These are phyloP conservation scores for Saccharomycopsis malanga DNA, from an alignment of 805 yeast genomes.

Conservation along the genomic window DNA sequence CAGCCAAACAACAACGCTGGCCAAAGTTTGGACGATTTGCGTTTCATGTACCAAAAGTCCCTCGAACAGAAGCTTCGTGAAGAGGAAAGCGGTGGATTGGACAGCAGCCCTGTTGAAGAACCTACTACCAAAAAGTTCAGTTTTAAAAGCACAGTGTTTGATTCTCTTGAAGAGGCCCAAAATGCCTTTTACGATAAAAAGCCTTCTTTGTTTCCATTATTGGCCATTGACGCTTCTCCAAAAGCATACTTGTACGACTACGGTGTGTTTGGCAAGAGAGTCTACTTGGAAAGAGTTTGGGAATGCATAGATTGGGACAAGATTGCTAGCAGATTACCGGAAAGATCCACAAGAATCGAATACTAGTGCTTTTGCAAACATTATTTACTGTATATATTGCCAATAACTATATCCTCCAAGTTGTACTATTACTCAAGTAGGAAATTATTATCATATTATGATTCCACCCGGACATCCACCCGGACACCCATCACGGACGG, in stretches of 20 bases:
- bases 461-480: no score
- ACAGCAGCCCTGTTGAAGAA: conserved; percentile 4
- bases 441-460: no score
- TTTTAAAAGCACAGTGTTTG: conserved; percentile 11
- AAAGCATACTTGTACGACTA: conserved; percentile 65
- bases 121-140: neutral
- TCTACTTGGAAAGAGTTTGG: conserved; percentile 61
- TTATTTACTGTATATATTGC: neutral
- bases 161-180: conserved; percentile 34
- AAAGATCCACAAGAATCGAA: conserved; percentile 1
- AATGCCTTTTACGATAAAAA: conserved; percentile 35
- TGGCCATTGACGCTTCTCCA: conserved; percentile 68
- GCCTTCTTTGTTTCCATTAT: conserved; percentile 46
- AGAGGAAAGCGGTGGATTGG: conserved; percentile 8
- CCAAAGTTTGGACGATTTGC: conserved; percentile 42
- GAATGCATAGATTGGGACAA: conserved; percentile 66
- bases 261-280: conserved; percentile 67
- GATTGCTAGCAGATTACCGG: conserved; percentile 42
- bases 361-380: neutral
- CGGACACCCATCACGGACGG: no score
- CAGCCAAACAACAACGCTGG: conserved; percentile 60
- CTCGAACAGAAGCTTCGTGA: conserved; percentile 1
- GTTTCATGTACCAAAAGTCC: conserved; percentile 23
- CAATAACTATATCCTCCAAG: no score
- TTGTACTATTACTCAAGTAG: no score